A percentile compares a stretch with the other conserved stretches of the same genome.
phyloP scores from a whole-genome alignment of 148 eudicot genomes.

The Limonium bicolor region DNA sequence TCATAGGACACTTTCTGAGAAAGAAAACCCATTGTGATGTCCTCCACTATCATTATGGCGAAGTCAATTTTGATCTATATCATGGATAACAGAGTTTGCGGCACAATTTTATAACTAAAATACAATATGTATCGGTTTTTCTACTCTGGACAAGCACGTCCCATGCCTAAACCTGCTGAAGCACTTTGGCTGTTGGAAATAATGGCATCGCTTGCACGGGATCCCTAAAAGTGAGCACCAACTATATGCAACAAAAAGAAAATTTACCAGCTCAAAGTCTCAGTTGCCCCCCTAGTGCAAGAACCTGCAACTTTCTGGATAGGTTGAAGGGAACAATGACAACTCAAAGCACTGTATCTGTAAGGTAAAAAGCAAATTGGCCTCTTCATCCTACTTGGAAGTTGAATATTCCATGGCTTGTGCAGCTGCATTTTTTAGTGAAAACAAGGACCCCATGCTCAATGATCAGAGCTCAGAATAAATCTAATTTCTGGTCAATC shows the following conservation, averaged over 20 bases:
- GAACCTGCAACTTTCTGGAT: slow-evolving; percentile 27
- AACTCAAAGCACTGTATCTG: slow-evolving; percentile 22
- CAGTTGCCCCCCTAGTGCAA: slow-evolving; percentile 35
- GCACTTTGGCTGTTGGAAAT: too few species aligned
- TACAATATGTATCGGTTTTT: too few species aligned
- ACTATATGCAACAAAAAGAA: slow-evolving; percentile 1
- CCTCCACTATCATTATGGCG: neutral
- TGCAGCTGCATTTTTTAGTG: slow-evolving; percentile 28
- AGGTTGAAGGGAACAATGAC: slow-evolving; percentile 36
- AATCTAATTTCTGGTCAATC: neutral
- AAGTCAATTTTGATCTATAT: neutral
- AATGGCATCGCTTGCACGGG: neutral
- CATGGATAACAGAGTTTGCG: neutral
- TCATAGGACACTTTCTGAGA: neutral
- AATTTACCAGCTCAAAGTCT: slow-evolving; percentile 43
- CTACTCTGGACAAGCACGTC: too few species aligned
- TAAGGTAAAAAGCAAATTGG: slow-evolving; percentile 21
- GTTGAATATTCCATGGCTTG: slow-evolving; percentile 28
- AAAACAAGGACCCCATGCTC: neutral
- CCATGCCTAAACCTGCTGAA: too few species aligned
- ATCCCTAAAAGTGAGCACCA: neutral
- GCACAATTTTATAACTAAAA: too few species aligned
- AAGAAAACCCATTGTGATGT: neutral
- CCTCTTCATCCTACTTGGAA: slow-evolving; percentile 22
- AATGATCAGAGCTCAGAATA: neutral